Conservation (phyloP, 2,329 filamentous ascomycete genomes). For the Claviceps spartinae region DNA sequence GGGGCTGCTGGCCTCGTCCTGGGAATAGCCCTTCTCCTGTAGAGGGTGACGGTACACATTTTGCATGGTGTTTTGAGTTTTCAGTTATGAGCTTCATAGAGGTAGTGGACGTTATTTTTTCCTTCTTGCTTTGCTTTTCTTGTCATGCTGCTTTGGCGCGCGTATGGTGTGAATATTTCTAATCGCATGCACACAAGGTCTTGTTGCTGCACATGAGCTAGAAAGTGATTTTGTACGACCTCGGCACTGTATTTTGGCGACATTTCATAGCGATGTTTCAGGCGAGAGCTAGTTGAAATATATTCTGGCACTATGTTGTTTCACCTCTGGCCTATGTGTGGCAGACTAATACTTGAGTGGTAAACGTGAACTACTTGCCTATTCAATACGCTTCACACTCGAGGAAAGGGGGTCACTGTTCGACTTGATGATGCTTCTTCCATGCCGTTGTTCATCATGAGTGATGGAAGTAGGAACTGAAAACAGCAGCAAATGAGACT, state of each 20-base stretch:
- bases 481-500: too few species aligned
- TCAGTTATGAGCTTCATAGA: neutral
- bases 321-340: too few species aligned
- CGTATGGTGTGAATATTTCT: too few species aligned
- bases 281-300: neutral
- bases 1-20: constrained; percentile 17
- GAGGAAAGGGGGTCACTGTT: too few species aligned
- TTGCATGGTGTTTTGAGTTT: neutral
- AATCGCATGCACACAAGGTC: too few species aligned
- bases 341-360: too few species aligned
- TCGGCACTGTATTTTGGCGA: neutral
- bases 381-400: too few species aligned
- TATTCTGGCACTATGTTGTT: neutral
- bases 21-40: constrained; percentile 12
- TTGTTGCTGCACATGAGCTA: neutral
- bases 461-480: too few species aligned
- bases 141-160: neutral
- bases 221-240: neutral
- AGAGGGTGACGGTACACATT: neutral
- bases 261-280: neutral
- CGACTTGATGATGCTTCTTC: too few species aligned
- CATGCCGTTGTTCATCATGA: too few species aligned
- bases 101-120: neutral
- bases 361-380: too few species aligned
- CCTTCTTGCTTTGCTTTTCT: neutral